Evolutionary conservation across 768 basidiomycete genomes (phyloP), one percentile per base, ranked within the genome.

Genomic region (Boletus edulis): DNA sequence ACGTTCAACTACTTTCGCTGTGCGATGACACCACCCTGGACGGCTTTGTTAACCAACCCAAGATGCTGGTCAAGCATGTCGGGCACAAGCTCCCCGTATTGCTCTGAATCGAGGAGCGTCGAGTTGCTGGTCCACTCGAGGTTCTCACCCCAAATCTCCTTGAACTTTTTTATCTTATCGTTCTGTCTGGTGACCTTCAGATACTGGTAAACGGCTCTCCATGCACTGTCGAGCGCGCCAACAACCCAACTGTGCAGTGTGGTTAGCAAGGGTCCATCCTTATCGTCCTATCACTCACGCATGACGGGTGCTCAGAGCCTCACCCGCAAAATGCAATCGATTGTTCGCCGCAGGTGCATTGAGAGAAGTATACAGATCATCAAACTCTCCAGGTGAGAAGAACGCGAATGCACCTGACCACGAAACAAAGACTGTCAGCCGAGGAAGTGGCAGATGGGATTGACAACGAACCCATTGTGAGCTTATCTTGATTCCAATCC

Each of bases 301-400:
- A 5, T 62, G 61, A 37, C 48, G 54, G 2, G 57, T 59, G 39
- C 62, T 62, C 12, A 62, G 3, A 1, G 54, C 54, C 34, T 62
- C 62, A 1, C 61, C 57, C 2, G 61, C 62, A 49, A 62, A 59
- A 15, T 62, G 62, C 51, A 62, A 46, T 5, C 54, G 45, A 14
- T 48, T 55, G 3, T 18, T 29, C 29, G 65, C 67, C 1, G 74
- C 72, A 9, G 76, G 72, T 13, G 31, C 5, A 17, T 55, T 73
- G 20, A 77, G 62, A 7, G 63, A 55, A 3, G 56, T 48, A 54
- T 74, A 77, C 37, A 75, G 37, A 7, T 67, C 55, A 9, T 58
- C 54, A 49, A 76, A 78, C 18, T 75, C 55, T 8, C 76, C 76
- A 8, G 78, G 76, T 0, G 68, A 70, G 43, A 78, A 79, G 57